Evolutionary conservation across 495 filamentous ascomycete species (phyloP).

Genomic region (Pseudoneurospora amorphoporcata): DNA sequence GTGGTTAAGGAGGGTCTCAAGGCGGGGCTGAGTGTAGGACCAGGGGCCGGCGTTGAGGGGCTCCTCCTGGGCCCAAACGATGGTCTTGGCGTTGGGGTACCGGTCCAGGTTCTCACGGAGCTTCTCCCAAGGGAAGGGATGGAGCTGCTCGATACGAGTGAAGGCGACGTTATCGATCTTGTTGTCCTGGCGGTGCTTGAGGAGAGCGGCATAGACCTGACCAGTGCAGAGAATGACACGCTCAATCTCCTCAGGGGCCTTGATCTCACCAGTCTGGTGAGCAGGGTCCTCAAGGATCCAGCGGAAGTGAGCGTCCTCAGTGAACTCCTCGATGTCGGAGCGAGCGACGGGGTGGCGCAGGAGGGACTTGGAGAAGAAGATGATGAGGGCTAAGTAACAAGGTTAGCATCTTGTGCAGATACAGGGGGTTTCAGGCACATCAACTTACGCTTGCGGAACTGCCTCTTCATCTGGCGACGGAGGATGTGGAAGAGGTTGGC

Average conservation of each 20-base stretch:
- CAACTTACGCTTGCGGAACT: conserved; percentile 94
- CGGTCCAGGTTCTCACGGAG: conserved; percentile 88
- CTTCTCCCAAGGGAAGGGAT: conserved; percentile 98
- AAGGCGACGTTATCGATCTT: conserved; percentile 81
- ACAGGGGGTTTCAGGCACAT: not conserved
- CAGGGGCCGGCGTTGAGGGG: conserved; percentile 93
- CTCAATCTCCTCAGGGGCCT: conserved; percentile 76
- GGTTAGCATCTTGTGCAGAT: conserved; percentile 25
- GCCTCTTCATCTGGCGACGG: conserved; percentile 92
- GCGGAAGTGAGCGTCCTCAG: conserved; percentile 81
- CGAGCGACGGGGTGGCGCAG: conserved; percentile 87
- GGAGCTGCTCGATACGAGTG: conserved; percentile 91
- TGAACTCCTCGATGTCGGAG: conserved; percentile 82
- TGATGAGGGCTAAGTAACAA: conserved; percentile 57
- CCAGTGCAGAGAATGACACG: conserved; percentile 91
- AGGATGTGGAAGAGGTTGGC: conserved; percentile 95
- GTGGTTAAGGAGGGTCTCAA: conserved; percentile 89
- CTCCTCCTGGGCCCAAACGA: conserved; percentile 95
- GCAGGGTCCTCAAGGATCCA: conserved; percentile 89
- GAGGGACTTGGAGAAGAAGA: conserved; percentile 96
- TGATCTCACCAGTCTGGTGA: conserved; percentile 61
- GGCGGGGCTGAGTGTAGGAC: conserved; percentile 88
- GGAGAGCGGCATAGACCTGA: conserved; percentile 82
- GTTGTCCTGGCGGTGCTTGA: conserved; percentile 81
- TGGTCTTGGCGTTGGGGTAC: conserved; percentile 93